Conservation (phyloP, 257 asterid genomes). For the Cordia subcordata region DNA sequence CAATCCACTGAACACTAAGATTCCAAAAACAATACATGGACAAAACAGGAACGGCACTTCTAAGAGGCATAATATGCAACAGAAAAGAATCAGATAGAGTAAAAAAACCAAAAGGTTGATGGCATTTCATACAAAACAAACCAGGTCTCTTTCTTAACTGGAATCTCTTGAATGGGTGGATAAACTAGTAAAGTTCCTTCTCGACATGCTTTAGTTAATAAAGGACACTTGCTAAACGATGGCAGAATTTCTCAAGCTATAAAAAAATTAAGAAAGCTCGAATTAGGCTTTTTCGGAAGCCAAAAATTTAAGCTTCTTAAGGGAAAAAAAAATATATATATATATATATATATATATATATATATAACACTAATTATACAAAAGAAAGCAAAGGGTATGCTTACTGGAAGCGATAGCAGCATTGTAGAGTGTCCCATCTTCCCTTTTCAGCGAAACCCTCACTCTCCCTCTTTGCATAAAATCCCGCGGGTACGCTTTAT, state of each 20-base stretch:
- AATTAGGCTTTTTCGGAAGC: neutral
- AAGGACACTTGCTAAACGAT: too few relatives aligned
- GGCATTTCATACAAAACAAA: too few relatives aligned
- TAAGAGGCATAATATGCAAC: neutral
- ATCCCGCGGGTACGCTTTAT: conserved; percentile 96
- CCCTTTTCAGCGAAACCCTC: conserved; percentile 76
- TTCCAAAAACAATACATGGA: too few relatives aligned
- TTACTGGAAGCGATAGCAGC: conserved; percentile 74
- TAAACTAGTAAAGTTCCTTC: too few relatives aligned
- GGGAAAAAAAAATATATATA: too few relatives aligned
- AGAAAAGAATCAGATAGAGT: neutral
- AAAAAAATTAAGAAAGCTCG: neutral
- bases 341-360: too few relatives aligned
- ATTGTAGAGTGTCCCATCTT: conserved; percentile 69
- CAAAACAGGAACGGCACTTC: too few relatives aligned
- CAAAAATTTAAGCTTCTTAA: too few relatives aligned
- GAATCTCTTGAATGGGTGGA: neutral
- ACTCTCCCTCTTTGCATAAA: conserved; percentile 98
- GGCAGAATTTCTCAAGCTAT: neutral
- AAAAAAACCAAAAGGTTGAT: neutral
- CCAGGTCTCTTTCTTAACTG: neutral
- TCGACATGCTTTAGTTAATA: too few relatives aligned
- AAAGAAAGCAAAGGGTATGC: conserved; percentile 6
- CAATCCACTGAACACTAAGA: neutral
- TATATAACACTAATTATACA: neutral